Percentiles rank a stretch among this genome's conserved stretches.
Evolutionary conservation across 345 rosid genomes (phyloP).

Genomic region (Eucalyptus globulus): DNA sequence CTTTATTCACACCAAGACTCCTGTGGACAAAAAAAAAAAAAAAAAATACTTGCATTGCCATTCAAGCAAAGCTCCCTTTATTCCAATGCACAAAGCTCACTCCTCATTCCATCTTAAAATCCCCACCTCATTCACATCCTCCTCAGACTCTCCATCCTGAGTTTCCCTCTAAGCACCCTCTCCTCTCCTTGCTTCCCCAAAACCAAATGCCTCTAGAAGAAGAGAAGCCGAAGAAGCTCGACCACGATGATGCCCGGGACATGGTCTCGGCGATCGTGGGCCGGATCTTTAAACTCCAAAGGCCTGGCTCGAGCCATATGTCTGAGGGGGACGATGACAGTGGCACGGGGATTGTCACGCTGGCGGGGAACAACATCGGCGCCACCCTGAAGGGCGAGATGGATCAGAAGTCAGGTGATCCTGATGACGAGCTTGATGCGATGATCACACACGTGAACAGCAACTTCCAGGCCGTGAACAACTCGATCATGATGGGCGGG

Average conservation of each 20-base stretch:
- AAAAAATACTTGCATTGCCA: slow-evolving; percentile 14
- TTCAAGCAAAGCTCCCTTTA: slow-evolving; percentile 21
- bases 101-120: neutral
- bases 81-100: neutral
- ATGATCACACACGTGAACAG: slow-evolving; percentile 66
- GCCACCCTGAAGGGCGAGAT: slow-evolving; percentile 63
- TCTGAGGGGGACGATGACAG: slow-evolving; percentile 18
- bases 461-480: slow-evolving; percentile 85
- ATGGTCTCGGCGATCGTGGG: slow-evolving; percentile 38
- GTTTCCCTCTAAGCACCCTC: neutral
- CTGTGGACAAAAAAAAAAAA: neutral
- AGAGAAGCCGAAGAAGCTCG: slow-evolving; percentile 7
- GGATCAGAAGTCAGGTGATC: slow-evolving; percentile 19
- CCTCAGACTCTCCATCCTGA: neutral
- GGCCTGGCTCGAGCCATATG: slow-evolving; percentile 18
- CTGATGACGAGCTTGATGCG: slow-evolving; percentile 19
- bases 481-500: slow-evolving; percentile 73
- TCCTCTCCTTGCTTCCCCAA: neutral
- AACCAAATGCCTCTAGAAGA: slow-evolving; percentile 19
- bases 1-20: neutral
- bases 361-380: slow-evolving; percentile 70
- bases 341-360: slow-evolving; percentile 48
- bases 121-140: neutral
- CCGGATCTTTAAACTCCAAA: slow-evolving; percentile 17
- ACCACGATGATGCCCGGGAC: slow-evolving; percentile 15